Percentiles rank a stretch among this genome's conserved stretches.
These are phyloP conservation scores for Hypholoma sublateritium DNA, from an alignment of 768 basidiomycete species.

Conservation along the genomic window DNA sequence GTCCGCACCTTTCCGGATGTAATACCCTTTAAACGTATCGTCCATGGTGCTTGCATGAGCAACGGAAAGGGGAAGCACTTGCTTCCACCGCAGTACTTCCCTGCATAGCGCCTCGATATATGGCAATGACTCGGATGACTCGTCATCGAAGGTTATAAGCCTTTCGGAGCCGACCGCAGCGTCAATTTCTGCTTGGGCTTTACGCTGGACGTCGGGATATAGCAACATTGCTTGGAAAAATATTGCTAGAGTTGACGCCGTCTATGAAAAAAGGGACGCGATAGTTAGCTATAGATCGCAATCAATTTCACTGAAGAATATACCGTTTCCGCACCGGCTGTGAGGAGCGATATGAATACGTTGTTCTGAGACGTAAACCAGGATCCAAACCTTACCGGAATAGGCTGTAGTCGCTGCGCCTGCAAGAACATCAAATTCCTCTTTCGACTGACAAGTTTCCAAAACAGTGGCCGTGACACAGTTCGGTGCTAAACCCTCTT, in stretches of 20 bases:
- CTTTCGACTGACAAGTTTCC: background rate
- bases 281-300: no score
- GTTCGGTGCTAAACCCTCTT: background rate
- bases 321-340: constrained; percentile 4
- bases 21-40: constrained; percentile 6
- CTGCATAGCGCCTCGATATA: background rate
- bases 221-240: constrained; percentile 1
- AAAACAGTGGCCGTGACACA: background rate
- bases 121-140: background rate
- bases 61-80: background rate
- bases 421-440: background rate
- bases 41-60: background rate
- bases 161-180: background rate
- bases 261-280: background rate
- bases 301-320: background rate
- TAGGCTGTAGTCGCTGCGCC: background rate
- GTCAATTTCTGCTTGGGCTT: background rate
- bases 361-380: background rate
- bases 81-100: constrained; percentile 3
- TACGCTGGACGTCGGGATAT: background rate
- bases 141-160: background rate
- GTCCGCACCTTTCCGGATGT: constrained; percentile 2
- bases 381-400: background rate
- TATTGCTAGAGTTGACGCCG: background rate
- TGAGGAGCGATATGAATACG: no score